Evolutionary conservation across 192 early-diverging fungal species (phyloP).

Genomic region (Spinellus fusiger): DNA sequence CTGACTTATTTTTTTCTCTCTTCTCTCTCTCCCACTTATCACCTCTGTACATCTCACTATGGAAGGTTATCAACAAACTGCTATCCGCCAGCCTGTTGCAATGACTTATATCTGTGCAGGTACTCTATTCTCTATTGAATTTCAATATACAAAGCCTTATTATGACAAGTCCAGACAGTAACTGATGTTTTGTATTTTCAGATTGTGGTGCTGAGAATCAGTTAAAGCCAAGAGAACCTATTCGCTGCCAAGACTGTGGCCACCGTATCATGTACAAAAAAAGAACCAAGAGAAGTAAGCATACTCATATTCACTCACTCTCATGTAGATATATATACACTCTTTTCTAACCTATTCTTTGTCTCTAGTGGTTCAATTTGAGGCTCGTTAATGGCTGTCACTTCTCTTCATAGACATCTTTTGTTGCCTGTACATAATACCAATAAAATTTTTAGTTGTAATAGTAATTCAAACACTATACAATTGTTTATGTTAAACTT

Average conservation of each 20-base stretch:
- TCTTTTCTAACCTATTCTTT: constrained; percentile 1
- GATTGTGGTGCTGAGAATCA: constrained; percentile 87
- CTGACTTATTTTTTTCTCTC: not conserved
- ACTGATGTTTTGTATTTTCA: constrained; percentile 10
- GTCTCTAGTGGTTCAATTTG: constrained; percentile 90
- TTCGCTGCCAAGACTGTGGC: constrained; percentile 94
- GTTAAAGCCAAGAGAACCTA: constrained; percentile 90
- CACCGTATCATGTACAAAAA: constrained; percentile 98
- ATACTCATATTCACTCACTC: not conserved
- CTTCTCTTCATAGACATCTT: not conserved
- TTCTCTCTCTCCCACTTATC: not conserved
- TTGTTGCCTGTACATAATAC: not conserved
- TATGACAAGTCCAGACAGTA: not conserved
- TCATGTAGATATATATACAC: not conserved
- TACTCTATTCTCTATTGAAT: too few species aligned
- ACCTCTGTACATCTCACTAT: constrained; percentile 1
- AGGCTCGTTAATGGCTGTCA: constrained; percentile 71
- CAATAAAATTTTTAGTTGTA: too few species aligned
- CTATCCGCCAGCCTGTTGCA: constrained; percentile 27
- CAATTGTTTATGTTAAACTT: not conserved
- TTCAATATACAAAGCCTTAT: too few species aligned
- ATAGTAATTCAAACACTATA: too few species aligned
- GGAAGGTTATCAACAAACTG: constrained; percentile 24
- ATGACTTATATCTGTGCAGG: constrained; percentile 41
- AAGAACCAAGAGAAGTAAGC: constrained; percentile 86